phyloP scores from a whole-genome alignment of 176 grass and related monocot genomes.

The Musa schizocarpa region DNA sequence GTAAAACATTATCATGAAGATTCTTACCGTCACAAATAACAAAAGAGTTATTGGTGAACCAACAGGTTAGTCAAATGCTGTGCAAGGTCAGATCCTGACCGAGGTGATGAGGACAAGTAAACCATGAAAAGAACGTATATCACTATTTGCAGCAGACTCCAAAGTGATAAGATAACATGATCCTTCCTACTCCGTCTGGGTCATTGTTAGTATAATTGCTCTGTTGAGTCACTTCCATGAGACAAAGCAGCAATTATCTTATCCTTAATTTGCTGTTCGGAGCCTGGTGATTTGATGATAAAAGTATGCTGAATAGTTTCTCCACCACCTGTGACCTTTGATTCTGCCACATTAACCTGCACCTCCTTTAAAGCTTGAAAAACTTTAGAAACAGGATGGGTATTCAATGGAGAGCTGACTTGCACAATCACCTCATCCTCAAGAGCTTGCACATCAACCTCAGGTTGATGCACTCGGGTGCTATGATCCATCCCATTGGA shows the following conservation, averaged over 20 bases:
- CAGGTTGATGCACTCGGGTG: slow-evolving; percentile 28
- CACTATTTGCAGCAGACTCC: background rate
- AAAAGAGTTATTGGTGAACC: background rate
- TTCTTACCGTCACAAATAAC: background rate
- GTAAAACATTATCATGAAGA: background rate
- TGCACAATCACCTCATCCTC: slow-evolving; percentile 76
- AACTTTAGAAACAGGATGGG: slow-evolving; percentile 58
- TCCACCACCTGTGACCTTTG: slow-evolving; percentile 31
- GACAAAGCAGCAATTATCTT: slow-evolving; percentile 67
- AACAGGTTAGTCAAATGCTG: slow-evolving; percentile 5
- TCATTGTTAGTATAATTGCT: background rate
- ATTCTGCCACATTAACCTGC: slow-evolving; percentile 51
- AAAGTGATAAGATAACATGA: background rate
- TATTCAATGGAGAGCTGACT: slow-evolving; percentile 59
- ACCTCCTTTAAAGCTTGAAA: slow-evolving; percentile 80
- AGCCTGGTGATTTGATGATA: slow-evolving; percentile 62
- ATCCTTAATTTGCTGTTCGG: slow-evolving; percentile 75
- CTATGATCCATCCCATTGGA: slow-evolving; percentile 29
- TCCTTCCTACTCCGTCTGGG: background rate
- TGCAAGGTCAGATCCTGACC: background rate
- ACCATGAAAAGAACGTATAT: background rate
- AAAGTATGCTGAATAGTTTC: slow-evolving; percentile 47
- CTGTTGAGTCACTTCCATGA: slow-evolving; percentile 28
- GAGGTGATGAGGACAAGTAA: background rate
- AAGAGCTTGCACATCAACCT: slow-evolving; percentile 75